Evolutionary conservation across 495 filamentous ascomycete genomes (phyloP), one percentile per base, ranked within the genome.

Genomic region (Penicillium cosmopolitanum): DNA sequence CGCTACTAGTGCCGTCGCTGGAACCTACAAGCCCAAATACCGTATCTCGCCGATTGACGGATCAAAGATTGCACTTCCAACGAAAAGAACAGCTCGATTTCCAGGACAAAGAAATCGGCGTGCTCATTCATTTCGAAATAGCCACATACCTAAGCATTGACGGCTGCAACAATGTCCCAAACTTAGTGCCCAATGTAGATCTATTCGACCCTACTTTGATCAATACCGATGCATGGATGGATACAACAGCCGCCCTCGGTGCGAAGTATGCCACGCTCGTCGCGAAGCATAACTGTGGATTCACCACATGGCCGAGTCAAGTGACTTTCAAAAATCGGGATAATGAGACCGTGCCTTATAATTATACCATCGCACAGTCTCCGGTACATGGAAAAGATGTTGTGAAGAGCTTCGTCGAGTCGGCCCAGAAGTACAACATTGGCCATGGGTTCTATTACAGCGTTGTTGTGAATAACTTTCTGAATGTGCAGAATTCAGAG

Each of bases 371-470:
- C 28, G 57, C 50, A 13, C 50, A 59, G 13, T 59, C 57, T n/a
- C 57, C 57, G 2, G 57, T 59, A 5, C 57, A 47, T 38, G 57
- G 57, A 15, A 15, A 59, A 21, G 51, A 59, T 38, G n/a, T 59
- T 38, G 57, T 59, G 48, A 15, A 28, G 19, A 59, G 50, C 36
- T 59, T 59, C 47, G 57, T 59, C 16, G 50, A 59, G 7, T 59
- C 57, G 15, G 57, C 57, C 9, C 16, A 59, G 19, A 59, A 59
- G 18, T 51, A 59, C 11, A 23, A 53, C 18, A 48, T 59, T 13
- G 57, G 57, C n/a, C 57, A 59, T 54, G 57, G 57, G 18, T 59
- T 59, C 19, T 59, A 59, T 19, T 59, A 59, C 16, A 59, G 57
- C 16, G 50, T 59, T 16, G 50, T 53, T 4, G 50, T 53, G 8